These are phyloP conservation scores for Aspergillus nanangensis DNA, from an alignment of 495 filamentous ascomycete genomes.

Conservation along the genomic window DNA sequence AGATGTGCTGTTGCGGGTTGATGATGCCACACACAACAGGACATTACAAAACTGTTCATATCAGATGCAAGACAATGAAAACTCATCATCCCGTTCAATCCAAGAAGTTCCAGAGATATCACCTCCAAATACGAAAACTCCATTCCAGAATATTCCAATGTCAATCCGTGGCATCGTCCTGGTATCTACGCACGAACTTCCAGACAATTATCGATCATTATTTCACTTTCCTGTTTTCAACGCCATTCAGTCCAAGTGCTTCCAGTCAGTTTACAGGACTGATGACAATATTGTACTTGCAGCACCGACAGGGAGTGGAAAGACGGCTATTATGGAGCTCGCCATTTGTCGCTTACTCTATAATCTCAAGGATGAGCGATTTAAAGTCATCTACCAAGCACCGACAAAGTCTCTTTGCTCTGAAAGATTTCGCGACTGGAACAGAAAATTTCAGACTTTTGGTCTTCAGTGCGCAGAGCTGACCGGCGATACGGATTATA, in stretches of 20 bases:
- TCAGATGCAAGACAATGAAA: neutral
- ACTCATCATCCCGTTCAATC: neutral
- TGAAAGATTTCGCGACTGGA: slow-evolving; percentile 81
- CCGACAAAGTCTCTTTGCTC: slow-evolving; percentile 91
- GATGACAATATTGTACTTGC: slow-evolving; percentile 85
- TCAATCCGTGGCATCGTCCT: slow-evolving; percentile 67
- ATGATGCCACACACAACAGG: neutral
- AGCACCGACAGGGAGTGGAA: slow-evolving; percentile 90
- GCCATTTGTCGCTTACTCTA: slow-evolving; percentile 80
- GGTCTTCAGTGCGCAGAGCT: slow-evolving; percentile 77
- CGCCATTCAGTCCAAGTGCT: slow-evolving; percentile 87
- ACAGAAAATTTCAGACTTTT: slow-evolving; percentile 72
- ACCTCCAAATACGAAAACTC: neutral
- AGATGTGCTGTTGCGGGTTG: neutral
- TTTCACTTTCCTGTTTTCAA: slow-evolving; percentile 87
- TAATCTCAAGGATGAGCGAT: slow-evolving; percentile 57
- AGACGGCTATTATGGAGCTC: slow-evolving; percentile 86
- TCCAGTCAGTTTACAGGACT: slow-evolving; percentile 62
- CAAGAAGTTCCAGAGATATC: neutral
- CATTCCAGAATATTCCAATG: slow-evolving; percentile 26
- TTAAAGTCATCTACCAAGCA: slow-evolving; percentile 94
- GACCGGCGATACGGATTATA: slow-evolving; percentile 83
- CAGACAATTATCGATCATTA: slow-evolving; percentile 70
- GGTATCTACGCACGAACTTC: slow-evolving; percentile 65
- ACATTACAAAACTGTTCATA: slow-evolving; percentile 3